A percentile compares a stretch with the other conserved stretches of the same genome.
Conservation (phyloP, 345 rosid species). For the Euphorbia peplus region DNA sequence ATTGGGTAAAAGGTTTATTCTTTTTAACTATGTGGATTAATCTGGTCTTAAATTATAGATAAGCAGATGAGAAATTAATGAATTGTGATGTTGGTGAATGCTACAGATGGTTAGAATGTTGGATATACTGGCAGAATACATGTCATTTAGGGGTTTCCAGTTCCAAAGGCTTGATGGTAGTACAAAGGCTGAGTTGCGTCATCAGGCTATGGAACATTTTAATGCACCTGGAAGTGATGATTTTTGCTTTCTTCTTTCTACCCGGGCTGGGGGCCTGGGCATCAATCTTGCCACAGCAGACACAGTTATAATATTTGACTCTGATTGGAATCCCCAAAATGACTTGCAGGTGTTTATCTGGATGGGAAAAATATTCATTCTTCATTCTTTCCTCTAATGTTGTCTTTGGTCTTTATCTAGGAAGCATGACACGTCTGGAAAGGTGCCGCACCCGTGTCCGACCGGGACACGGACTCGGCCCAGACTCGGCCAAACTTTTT, state of each 20-base stretch:
- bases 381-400: background rate
- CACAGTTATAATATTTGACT: constrained; percentile 98
- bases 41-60: background rate
- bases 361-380: constrained; percentile 5
- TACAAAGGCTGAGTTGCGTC: constrained; percentile 97
- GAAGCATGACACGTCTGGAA: too few species aligned
- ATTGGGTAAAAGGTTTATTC: background rate
- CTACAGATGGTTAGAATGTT: constrained; percentile 98
- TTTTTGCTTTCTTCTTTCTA: constrained; percentile 98
- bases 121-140: constrained; percentile 89
- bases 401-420: too few species aligned
- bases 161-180: constrained; percentile 99
- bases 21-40: background rate
- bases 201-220: constrained; percentile 99
- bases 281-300: constrained; percentile 98
- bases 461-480: too few species aligned
- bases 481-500: too few species aligned
- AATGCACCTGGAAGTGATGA: constrained; percentile 98
- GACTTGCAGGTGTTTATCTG: constrained; percentile 71
- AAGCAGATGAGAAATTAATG: background rate
- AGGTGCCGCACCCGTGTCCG: too few species aligned
- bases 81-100: constrained; percentile 9
- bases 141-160: constrained; percentile 94
- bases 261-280: constrained; percentile 99
- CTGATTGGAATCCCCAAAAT: constrained; percentile 99